phyloP scores from a whole-genome alignment of 306 rosid species.

The Calophaca sinica region DNA sequence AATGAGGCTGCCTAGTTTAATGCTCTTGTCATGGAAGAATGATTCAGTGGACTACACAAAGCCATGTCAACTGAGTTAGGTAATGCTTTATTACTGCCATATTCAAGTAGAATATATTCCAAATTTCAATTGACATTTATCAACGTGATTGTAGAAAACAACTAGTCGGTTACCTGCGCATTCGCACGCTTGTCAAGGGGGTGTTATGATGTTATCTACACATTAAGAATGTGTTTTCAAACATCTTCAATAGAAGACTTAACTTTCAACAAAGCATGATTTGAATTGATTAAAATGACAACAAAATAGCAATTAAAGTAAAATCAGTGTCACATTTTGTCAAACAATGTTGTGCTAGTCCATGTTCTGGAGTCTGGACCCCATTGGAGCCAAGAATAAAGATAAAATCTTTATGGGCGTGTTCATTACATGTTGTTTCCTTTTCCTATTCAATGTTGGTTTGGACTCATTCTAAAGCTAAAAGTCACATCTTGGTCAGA shows the following conservation, averaged over 20 bases:
- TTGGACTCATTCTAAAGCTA: conserved; percentile 39
- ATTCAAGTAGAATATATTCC: not conserved
- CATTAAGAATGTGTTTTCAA: conserved; percentile 9
- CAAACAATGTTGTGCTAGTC: conserved; percentile 21
- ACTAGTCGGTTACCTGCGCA: no score
- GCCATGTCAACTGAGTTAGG: conserved; percentile 6
- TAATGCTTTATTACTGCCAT: not conserved
- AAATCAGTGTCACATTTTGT: not conserved
- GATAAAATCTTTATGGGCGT: conserved; percentile 4
- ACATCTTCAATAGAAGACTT: not conserved
- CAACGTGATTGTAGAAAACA: not conserved
- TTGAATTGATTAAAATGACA: conserved; percentile 34
- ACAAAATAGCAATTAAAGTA: conserved; percentile 34
- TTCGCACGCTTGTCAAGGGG: not conserved
- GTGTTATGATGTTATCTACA: conserved; percentile 2
- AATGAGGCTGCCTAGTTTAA: conserved; percentile 70
- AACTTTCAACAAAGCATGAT: conserved; percentile 22
- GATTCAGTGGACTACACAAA: conserved; percentile 64
- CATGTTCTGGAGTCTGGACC: conserved; percentile 48
- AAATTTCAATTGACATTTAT: not conserved
- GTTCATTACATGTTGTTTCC: conserved; percentile 30
- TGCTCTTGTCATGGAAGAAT: conserved; percentile 66
- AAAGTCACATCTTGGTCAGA: conserved; percentile 32
- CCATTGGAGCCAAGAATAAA: conserved; percentile 37
- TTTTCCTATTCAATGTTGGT: conserved; percentile 35